These are phyloP conservation scores for Cubamyces lactineus DNA, from an alignment of 768 basidiomycete species.

Conservation along the genomic window DNA sequence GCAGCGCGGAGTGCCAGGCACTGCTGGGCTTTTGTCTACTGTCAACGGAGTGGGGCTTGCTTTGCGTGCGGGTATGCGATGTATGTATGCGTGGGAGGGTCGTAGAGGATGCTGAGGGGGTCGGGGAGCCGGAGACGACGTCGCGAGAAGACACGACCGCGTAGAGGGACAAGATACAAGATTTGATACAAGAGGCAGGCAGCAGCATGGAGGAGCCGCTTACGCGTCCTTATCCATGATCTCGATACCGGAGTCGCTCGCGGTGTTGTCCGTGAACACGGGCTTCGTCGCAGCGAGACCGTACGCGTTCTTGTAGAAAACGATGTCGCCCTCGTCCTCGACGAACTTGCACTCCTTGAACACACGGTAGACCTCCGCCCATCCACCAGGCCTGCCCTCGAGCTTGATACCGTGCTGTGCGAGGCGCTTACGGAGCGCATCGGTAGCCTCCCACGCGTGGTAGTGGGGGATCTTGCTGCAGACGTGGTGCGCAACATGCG, in stretches of 20 bases:
- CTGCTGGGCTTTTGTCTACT: background rate
- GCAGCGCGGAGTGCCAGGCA: background rate
- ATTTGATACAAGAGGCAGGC: background rate
- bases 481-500: conserved; percentile 91
- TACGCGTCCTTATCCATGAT: conserved; percentile 39
- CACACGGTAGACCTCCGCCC: conserved; percentile 80
- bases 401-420: conserved; percentile 61
- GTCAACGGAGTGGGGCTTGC: background rate
- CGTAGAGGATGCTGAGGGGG: background rate
- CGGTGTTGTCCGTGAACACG: conserved; percentile 59
- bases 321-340: conserved; percentile 88
- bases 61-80: background rate
- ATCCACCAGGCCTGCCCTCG: conserved; percentile 75
- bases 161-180: background rate
- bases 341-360: conserved; percentile 89
- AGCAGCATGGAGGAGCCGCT: background rate
- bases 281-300: conserved; percentile 77
- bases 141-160: background rate
- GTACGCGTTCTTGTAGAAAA: conserved; percentile 88
- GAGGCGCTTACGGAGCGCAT: conserved; percentile 78
- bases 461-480: conserved; percentile 97
- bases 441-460: conserved; percentile 91
- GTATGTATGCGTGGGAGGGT: conserved; percentile 3
- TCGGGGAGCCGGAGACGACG: background rate
- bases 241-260: conserved; percentile 72